Conservation (phyloP, 495 filamentous ascomycete genomes). For the Podospora appendiculata region DNA sequence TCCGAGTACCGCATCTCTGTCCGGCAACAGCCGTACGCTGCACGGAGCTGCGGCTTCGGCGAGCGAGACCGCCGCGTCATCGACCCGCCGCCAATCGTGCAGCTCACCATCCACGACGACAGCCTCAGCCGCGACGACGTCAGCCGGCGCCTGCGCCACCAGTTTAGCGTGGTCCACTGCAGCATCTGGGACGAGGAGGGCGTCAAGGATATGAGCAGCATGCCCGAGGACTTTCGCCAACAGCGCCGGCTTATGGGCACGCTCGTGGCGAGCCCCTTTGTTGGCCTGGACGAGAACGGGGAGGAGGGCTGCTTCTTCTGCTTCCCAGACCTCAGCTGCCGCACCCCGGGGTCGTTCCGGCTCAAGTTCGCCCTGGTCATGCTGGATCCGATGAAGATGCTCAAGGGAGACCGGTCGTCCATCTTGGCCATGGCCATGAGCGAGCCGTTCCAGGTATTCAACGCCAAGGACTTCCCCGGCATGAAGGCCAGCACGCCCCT, state of each 20-base stretch:
- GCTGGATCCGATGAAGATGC: constrained; percentile 46
- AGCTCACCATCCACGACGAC: constrained; percentile 67
- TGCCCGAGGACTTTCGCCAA: constrained; percentile 49
- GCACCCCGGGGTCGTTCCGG: constrained; percentile 75
- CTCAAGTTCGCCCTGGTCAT: constrained; percentile 85
- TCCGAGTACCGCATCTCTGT: constrained; percentile 50
- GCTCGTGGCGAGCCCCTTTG: constrained; percentile 65
- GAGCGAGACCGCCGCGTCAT: constrained; percentile 90
- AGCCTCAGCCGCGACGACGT: constrained; percentile 45
- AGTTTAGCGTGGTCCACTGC: constrained; percentile 80
- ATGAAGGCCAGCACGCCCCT: constrained; percentile 71
- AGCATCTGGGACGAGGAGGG: constrained; percentile 59
- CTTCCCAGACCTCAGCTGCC: constrained; percentile 88
- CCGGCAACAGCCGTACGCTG: constrained; percentile 84
- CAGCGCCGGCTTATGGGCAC: constrained; percentile 73
- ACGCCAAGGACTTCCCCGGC: constrained; percentile 94
- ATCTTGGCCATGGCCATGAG: constrained; percentile 64
- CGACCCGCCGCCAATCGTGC: constrained; percentile 90
- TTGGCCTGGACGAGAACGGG: constrained; percentile 57
- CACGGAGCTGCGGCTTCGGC: constrained; percentile 88
- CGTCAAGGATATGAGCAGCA: constrained; percentile 51
- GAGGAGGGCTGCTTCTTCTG: constrained; percentile 82
- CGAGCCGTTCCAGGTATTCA: constrained; percentile 78
- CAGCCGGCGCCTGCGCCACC: constrained; percentile 56
- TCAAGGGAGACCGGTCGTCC: constrained; percentile 47